Base-by-base conservation (phyloP, 2,329 filamentous ascomycete genomes). In the Neofusicoccum ribis region DNA sequence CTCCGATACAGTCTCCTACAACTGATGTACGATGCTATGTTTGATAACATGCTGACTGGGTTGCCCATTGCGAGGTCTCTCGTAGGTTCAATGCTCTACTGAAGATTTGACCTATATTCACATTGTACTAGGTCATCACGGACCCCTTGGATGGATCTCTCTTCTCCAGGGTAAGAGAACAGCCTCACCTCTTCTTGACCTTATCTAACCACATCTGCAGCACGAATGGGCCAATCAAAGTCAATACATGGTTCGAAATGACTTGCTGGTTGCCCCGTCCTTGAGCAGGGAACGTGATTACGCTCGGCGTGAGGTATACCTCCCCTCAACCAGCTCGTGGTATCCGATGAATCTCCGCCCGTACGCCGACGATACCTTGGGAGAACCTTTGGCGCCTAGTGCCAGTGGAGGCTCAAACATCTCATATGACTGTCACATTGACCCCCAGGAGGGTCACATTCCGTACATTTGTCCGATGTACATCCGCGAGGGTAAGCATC, bases 21-120 rank as follows among this genome's bases (percentile, higher is more conserved):
- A 54, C 66, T 78, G 0, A 65, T 79, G 41, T 79, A 79, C 63
- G 77, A 79, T 64, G 69, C 74, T 20, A 78, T 79, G 77, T 79
- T 79, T 59, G 77, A 77, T 66, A 79, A 78, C 47, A 68, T 75
- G 27, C 64, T 78, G 17, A 72, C 69, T 6, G 77, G 77, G 1
- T 47, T 79, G n/a, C 77, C 77, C 0, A 77, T 79, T 37, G 77
- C 76, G 0, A 67, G 77, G 46, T 72, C 77, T 4, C 74, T 79
- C 74, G 75, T 63, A 54, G 3, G 43, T 49, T 44, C 12, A 27
- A n/a, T 23, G 17, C 15, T 20, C 8, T 34, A n/a, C 11, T 20
- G n/a, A 31, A 17, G 3, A 8, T 6, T 8, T 2, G 3, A 8
- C 37, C 7, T 11, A 6, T 31, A 20, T 41, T 65, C 3, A 49